Percentiles rank a stretch among this genome's conserved stretches.
Evolutionary conservation across 768 basidiomycete species (phyloP).

Genomic region (Naematelia encephala): DNA sequence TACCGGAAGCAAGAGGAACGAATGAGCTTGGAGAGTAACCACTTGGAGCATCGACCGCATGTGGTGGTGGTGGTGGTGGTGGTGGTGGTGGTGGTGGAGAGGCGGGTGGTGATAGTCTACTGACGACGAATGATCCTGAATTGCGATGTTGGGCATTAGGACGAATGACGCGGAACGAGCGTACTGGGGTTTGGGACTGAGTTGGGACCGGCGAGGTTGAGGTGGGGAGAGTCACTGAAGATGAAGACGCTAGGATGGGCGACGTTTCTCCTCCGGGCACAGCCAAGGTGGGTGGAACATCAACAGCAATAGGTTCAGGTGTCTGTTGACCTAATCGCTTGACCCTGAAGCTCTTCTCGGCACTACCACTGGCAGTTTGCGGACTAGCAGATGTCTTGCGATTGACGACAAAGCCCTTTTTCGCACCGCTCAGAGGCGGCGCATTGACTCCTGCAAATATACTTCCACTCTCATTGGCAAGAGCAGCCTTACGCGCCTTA

Average conservation of each 20-base stretch:
- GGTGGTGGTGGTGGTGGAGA: background rate
- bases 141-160: background rate
- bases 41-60: background rate
- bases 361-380: background rate
- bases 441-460: conserved; percentile 41
- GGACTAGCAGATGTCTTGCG: conserved; percentile 6
- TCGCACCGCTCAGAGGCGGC: conserved; percentile 7
- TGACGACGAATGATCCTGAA: too few relatives aligned
- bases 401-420: conserved; percentile 24
- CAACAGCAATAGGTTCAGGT: background rate
- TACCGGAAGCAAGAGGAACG: conserved; percentile 12
- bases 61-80: background rate
- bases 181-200: background rate
- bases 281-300: background rate
- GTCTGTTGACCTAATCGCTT: conserved; percentile 9
- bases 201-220: background rate
- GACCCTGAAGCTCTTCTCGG: conserved; percentile 15
- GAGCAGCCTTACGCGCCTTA: conserved; percentile 40
- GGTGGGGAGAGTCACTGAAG: background rate
- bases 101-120: background rate
- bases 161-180: background rate
- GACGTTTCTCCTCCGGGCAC: background rate
- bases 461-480: conserved; percentile 36
- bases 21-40: conserved; percentile 21
- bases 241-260: background rate